phyloP scores from a whole-genome alignment of 176 grass and related monocot species.

The Puya raimondii region DNA sequence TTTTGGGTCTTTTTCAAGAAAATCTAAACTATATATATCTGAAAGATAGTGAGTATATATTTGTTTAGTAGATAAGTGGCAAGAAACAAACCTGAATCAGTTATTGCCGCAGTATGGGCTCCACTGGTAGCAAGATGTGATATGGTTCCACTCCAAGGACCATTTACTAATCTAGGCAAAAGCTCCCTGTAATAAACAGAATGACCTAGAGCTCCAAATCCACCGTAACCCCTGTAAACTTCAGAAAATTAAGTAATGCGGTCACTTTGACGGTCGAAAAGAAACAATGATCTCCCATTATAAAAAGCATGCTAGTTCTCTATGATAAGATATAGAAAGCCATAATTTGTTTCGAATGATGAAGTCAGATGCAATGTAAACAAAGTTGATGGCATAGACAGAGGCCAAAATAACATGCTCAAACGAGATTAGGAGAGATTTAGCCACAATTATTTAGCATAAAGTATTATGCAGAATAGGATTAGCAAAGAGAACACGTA shows the following conservation, averaged over 20 bases:
- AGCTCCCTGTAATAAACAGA: conserved; percentile 83
- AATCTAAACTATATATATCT: not conserved
- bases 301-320: not conserved
- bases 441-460: too few relatives aligned
- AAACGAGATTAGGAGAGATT: too few relatives aligned
- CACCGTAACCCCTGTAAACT: conserved; percentile 98
- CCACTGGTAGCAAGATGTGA: conserved; percentile 79
- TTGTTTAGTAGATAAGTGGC: not conserved
- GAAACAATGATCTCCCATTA: not conserved
- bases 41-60: not conserved
- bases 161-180: conserved; percentile 59
- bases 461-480: too few relatives aligned
- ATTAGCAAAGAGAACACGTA: too few relatives aligned
- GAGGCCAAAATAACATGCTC: not conserved
- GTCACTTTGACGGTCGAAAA: conserved; percentile 23
- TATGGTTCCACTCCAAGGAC: conserved; percentile 62
- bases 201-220: conserved; percentile 96
- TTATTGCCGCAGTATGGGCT: conserved; percentile 75
- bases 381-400: too few relatives aligned
- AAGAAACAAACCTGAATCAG: conserved; percentile 37
- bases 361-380: too few relatives aligned
- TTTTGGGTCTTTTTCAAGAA: too few relatives aligned
- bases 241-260: conserved; percentile 64
- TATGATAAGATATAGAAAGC: not conserved
- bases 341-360: too few relatives aligned